Evolutionary conservation across 805 yeast species (phyloP), one percentile per base, ranked within the genome.

Genomic region (Diddensiella transvaalensis): DNA sequence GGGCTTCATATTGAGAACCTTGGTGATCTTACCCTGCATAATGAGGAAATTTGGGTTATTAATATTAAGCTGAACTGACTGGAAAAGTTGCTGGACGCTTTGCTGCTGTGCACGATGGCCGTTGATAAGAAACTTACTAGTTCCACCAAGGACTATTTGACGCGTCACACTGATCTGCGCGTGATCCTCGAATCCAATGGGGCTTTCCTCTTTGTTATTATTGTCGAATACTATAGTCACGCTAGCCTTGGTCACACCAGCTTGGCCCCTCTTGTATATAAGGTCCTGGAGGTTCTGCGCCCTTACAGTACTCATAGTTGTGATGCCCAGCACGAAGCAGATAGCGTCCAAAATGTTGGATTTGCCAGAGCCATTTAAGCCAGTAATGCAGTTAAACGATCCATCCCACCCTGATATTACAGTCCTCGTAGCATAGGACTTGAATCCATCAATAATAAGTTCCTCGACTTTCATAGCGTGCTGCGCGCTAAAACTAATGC

Each of bases 1-100:
- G 0, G 99, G 95, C 59, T 87, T 88, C 98, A 93, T 93, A 65
- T 93, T 93, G 60, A 93, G 75, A 55, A 93, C 97, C 65, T 93
- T 91, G 29, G 99, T 95, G 69, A 95, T 93, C 64, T 89, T 87
- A 51, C 99, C 99, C 69, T 93, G 99, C 99, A 95, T 93, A 61
- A 93, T 93, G 58, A 93, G 75, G 68, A 93, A 93, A 65, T 93
- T 93, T 26, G 99, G 99, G 63, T 91, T 93, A 66, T 93, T 93
- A 65, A 93, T 91, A 63, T 93, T 93, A 53, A 93, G 76, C 68
- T 93, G 99, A 19, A 95, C 96, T 15, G 95, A 84, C 65, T 91
- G 98, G 65, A 95, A 90, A 45, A 95, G 69, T 58, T 85, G 90
- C 48, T 89, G 75, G 1, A 93, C 96, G 8, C 93, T 85, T 57